Evolutionary conservation across 441 rosid species (phyloP).

Genomic region (Corymbia citriodora): DNA sequence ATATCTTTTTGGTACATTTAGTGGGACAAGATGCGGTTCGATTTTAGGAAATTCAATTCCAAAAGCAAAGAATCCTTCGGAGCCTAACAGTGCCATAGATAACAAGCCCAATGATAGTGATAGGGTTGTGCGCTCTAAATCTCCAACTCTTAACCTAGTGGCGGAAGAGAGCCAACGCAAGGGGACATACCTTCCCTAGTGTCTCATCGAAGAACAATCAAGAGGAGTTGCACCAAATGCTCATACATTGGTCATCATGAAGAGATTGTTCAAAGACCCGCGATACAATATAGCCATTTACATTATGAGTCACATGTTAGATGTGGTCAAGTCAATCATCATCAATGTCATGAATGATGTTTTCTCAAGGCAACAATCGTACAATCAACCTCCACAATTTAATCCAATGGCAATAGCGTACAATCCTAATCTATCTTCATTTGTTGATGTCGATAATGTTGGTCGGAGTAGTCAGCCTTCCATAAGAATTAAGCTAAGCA

Average conservation of each 20-base stretch:
- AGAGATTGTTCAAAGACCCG: background rate
- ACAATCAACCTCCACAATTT: no score
- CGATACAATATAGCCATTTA: background rate
- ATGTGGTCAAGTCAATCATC: no score
- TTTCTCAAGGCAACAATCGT: no score
- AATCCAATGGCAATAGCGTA: no score
- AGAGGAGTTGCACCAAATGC: background rate
- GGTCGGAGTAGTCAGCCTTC: background rate
- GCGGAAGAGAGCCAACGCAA: background rate
- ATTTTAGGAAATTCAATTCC: background rate
- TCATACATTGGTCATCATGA: background rate
- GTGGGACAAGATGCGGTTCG: background rate
- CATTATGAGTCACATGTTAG: background rate
- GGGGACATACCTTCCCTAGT: background rate
- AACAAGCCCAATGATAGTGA: background rate
- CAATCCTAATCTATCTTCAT: background rate
- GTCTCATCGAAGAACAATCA: background rate
- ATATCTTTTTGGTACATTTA: background rate
- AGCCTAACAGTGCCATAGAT: background rate
- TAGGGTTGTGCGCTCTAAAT: background rate
- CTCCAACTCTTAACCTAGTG: background rate
- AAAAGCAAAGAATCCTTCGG: background rate
- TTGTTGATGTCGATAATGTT: background rate
- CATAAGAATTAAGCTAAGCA: background rate
- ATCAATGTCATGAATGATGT: no score